Base-by-base conservation (phyloP, 2,329 filamentous ascomycete species). In the Phyllosticta paracitricarpa region DNA sequence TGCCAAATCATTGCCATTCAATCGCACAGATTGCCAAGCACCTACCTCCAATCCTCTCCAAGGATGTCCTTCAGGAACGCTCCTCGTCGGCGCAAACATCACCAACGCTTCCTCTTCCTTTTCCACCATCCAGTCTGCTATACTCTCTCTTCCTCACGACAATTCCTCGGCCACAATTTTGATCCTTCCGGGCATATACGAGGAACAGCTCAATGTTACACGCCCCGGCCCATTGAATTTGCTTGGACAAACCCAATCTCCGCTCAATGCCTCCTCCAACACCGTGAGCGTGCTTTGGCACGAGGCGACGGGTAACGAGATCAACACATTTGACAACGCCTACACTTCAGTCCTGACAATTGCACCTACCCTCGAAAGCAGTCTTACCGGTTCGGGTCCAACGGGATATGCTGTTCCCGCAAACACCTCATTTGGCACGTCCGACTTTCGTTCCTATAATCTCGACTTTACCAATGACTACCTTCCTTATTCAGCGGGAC, bases 391-490 rank as follows among this genome's bases (percentile, higher is more conserved):
- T 4, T 75, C 78, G 3, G 86, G 86, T 0, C 78, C 85, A 0
- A 85, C 82, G 0, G 86, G 86, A 0, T 84, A 80, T 66, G 72
- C 82, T 0, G 84, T 89, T 0, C 82, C 84, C 0, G 76, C 71
- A 0, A 79, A 76, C 55, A 88, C 85, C 0, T 84, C 84, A 0
- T 87, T 87, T 63, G 86, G 86, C 2, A 85, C 81, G 67, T 69
- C 66, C 0, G 80, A 88, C 68, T 88, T 89, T 70, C 77, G 84
- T 8, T 83, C 80, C 0, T 88, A 89, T 70, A 88, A 88, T 66
- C 74, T 89, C 51, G 81, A 89, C 67, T 84, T 88, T 64, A 75
- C 80, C 22, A 89, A 89, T 66, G 78, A 82, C 54, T 85, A 78
- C 65, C 73, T 76, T 0, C 80, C 81, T 28, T 77, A 76, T 61